These are phyloP conservation scores for Discostella pseudostelligera DNA, from an alignment of 108 stramenopile species.

Conservation along the genomic window DNA sequence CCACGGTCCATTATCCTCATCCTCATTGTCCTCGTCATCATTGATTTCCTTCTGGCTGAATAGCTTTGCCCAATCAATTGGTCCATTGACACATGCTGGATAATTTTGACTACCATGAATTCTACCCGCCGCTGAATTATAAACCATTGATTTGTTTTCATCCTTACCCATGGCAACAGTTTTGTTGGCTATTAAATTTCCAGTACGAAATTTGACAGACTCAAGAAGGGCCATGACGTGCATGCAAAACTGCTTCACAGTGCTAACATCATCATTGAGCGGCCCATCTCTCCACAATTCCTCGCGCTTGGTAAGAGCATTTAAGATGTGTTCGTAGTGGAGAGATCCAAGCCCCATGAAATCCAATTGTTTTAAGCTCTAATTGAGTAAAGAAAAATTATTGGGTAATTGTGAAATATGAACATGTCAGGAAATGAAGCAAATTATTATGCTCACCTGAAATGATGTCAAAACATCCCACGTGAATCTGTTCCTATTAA, in stretches of 20 bases:
- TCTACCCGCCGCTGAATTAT: conserved; percentile 2
- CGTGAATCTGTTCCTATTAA: not conserved
- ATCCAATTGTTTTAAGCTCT: not conserved
- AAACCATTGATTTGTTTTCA: not conserved
- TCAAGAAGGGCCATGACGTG: not conserved
- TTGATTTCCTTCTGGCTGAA: not conserved
- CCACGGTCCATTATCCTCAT: conserved; percentile 3
- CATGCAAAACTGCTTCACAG: not conserved
- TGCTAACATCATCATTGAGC: not conserved
- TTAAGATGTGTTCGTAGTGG: conserved; percentile 2
- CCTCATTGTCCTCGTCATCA: not conserved
- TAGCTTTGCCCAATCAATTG: not conserved
- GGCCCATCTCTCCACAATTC: conserved; percentile 1
- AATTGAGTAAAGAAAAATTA: too few species aligned
- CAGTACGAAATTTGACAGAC: not conserved
- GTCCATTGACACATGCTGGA: not conserved
- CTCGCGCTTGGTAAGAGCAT: not conserved
- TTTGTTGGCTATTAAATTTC: not conserved
- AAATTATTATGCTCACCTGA: not conserved
- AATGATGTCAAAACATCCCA: not conserved
- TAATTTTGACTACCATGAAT: not conserved
- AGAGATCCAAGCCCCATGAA: not conserved
- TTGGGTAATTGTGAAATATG: too few species aligned
- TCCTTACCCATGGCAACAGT: not conserved
- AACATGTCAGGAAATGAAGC: too few species aligned